Evolutionary conservation across 768 basidiomycete species (phyloP).

Genomic region (Boletus pseudo-olivaceus): DNA sequence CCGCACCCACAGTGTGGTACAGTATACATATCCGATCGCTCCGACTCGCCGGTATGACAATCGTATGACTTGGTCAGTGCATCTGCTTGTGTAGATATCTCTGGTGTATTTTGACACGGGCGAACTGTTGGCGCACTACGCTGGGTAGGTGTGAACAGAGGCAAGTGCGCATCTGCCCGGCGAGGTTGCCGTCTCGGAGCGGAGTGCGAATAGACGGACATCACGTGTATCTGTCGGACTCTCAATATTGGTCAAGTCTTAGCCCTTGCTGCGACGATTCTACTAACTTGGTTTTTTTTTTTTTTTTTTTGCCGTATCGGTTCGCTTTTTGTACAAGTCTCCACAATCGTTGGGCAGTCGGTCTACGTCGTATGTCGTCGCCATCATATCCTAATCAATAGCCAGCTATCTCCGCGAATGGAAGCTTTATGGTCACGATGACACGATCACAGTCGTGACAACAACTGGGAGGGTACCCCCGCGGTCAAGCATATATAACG

Average conservation of each 20-base stretch:
- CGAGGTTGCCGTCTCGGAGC: background rate
- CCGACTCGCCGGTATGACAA: too few species aligned
- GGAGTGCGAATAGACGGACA: too few species aligned
- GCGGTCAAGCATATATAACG: background rate
- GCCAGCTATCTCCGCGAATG: background rate
- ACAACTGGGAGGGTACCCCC: background rate
- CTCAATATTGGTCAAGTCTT: too few species aligned
- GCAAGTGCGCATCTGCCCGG: background rate
- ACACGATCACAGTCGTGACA: background rate
- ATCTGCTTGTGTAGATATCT: background rate
- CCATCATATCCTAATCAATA: background rate
- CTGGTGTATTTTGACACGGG: background rate
- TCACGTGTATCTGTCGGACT: too few species aligned
- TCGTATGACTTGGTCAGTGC: too few species aligned
- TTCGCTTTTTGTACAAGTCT: background rate
- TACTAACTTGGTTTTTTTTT: too few species aligned
- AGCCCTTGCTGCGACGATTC: too few species aligned
- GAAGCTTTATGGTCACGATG: background rate
- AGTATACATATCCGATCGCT: too few species aligned
- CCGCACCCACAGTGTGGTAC: too few species aligned
- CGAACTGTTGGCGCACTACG: background rate
- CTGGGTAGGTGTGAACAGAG: background rate
- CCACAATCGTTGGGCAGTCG: background rate
- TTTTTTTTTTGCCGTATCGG: too few species aligned
- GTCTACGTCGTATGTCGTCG: background rate